A percentile compares a stretch with the other conserved stretches of the same genome.
These are phyloP conservation scores for Auriscalpium vulgare DNA, from an alignment of 768 basidiomycete species.

Conservation along the genomic window DNA sequence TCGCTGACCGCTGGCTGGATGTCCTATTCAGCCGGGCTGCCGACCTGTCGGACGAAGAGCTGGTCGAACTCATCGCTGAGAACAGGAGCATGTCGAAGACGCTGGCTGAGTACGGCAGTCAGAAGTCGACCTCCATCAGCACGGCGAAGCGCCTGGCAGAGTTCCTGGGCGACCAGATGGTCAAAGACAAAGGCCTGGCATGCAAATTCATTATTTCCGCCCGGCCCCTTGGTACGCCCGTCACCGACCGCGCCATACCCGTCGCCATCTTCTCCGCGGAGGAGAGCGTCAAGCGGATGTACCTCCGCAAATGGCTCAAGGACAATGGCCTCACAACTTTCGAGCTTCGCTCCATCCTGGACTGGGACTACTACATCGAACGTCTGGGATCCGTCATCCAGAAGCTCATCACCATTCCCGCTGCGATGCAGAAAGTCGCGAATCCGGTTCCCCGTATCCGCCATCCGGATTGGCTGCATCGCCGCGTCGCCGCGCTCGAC, in stretches of 20 bases:
- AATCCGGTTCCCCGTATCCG: conserved; percentile 95
- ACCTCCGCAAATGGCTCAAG: conserved; percentile 94
- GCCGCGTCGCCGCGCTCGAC: conserved; percentile 78
- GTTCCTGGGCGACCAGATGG: conserved; percentile 97
- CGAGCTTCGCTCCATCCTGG: conserved; percentile 88
- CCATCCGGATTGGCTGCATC: conserved; percentile 96
- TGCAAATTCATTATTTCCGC: conserved; percentile 99
- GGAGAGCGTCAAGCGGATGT: conserved; percentile 79
- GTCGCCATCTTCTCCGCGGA: conserved; percentile 98
- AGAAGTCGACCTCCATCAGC: conserved; percentile 98
- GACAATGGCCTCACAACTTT: conserved; percentile 83
- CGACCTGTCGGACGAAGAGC: conserved; percentile 82
- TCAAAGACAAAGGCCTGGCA: conserved; percentile 97
- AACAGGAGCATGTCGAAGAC: conserved; percentile 98
- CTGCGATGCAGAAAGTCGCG: conserved; percentile 93
- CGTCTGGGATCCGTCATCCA: conserved; percentile 96
- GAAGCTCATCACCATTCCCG: conserved; percentile 97
- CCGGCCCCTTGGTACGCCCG: conserved; percentile 85
- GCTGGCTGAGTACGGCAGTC: conserved; percentile 88
- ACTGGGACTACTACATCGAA: conserved; percentile 99
- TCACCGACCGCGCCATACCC: conserved; percentile 94
- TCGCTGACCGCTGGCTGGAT: conserved; percentile 97
- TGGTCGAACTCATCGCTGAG: conserved; percentile 97
- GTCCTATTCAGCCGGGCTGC: conserved; percentile 84
- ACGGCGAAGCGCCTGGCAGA: conserved; percentile 93